Evolutionary conservation across 2,329 filamentous ascomycete species (phyloP).

Genomic region (Xylaria sp.): DNA sequence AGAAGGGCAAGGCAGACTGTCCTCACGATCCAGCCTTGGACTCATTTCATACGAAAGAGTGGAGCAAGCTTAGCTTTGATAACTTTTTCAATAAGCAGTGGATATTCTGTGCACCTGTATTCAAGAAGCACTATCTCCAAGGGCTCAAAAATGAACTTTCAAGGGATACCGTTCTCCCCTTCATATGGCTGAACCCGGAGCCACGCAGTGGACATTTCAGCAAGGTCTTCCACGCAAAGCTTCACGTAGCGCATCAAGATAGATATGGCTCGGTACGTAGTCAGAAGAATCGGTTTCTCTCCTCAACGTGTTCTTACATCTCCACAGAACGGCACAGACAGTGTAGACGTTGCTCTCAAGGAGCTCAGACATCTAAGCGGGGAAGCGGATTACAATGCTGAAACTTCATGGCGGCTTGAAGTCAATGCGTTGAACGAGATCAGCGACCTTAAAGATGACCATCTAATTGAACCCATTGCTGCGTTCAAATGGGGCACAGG

Average conservation of each 20-base stretch:
- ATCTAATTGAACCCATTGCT: slow-evolving; percentile 30
- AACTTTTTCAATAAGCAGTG: slow-evolving; percentile 18
- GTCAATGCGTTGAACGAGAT: slow-evolving; percentile 20
- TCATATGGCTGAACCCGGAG: slow-evolving; percentile 8
- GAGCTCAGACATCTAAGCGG: neutral
- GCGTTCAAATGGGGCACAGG: slow-evolving; percentile 26
- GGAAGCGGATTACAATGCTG: slow-evolving; percentile 5
- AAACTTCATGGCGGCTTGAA: slow-evolving; percentile 17
- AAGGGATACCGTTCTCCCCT: slow-evolving; percentile 17
- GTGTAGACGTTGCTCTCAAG: slow-evolving; percentile 19
- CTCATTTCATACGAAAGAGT: slow-evolving; percentile 21
- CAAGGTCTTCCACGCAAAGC: slow-evolving; percentile 16
- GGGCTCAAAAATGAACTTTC: slow-evolving; percentile 13
- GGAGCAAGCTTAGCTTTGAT: slow-evolving; percentile 1
- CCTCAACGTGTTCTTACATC: neutral
- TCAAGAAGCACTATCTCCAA: slow-evolving; percentile 7
- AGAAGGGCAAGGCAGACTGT: neutral
- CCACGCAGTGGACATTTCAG: slow-evolving; percentile 24
- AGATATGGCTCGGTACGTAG: slow-evolving; percentile 5
- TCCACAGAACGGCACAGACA: neutral
- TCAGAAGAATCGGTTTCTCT: neutral
- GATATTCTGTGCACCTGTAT: slow-evolving; percentile 28
- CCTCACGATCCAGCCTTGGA: slow-evolving; percentile 9
- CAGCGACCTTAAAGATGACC: slow-evolving; percentile 51
- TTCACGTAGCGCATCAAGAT: slow-evolving; percentile 24